A percentile compares a stretch with the other conserved stretches of the same genome.
These are phyloP conservation scores for Pichia manshurica DNA, from an alignment of 805 yeast genomes.

Conservation along the genomic window DNA sequence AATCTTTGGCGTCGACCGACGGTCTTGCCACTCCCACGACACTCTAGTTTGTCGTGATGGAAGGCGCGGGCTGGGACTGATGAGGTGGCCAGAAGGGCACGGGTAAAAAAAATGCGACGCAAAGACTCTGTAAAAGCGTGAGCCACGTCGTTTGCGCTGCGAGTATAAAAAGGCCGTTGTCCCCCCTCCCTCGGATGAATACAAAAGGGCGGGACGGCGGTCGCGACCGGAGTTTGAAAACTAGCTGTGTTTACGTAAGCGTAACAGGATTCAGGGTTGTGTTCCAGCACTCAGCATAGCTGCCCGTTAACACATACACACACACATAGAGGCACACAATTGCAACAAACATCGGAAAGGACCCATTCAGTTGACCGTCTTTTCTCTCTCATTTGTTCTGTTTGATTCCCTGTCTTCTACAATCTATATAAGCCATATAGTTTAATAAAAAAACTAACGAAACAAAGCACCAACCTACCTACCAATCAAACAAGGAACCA, in stretches of 20 bases:
- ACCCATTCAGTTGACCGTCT: constrained; percentile 9
- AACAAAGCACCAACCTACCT: background rate
- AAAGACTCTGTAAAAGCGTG: background rate
- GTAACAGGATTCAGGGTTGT: background rate
- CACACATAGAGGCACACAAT: background rate
- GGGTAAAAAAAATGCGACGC: background rate
- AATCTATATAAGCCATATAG: background rate
- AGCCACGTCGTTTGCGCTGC: constrained; percentile 3
- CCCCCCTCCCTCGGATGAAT: constrained; percentile 2
- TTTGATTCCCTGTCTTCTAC: background rate
- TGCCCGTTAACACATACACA: too few species aligned
- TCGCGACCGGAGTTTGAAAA: too few species aligned
- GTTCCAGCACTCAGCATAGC: background rate
- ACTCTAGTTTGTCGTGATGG: too few species aligned
- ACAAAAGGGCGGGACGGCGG: too few species aligned
- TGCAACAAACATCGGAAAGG: background rate
- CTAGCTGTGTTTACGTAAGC: too few species aligned
- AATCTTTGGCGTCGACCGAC: too few species aligned
- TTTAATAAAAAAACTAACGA: background rate
- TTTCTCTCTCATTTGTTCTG: background rate
- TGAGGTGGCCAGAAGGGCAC: background rate
- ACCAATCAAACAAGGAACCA: background rate
- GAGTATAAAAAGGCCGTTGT: constrained; percentile 14
- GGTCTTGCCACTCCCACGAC: too few species aligned
- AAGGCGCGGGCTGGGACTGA: too few species aligned